Evolutionary conservation across 371 early-diverging fungal genomes (phyloP).

Genomic region (Thermomucor indicae-seudaticae): DNA sequence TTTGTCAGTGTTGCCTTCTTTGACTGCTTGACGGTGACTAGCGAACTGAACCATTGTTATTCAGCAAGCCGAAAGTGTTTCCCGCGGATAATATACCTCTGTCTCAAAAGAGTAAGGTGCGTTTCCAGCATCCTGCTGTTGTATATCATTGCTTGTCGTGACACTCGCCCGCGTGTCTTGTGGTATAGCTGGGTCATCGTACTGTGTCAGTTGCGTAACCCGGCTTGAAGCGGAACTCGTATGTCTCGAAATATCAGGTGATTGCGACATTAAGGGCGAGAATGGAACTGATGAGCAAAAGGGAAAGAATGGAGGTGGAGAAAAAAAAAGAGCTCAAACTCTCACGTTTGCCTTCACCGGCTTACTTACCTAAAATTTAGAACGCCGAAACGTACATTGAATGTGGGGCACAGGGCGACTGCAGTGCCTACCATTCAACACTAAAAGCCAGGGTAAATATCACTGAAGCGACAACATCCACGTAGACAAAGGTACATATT

Average conservation of each 20-base stretch:
- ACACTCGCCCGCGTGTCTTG: not conserved
- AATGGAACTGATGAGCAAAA: too few relatives aligned
- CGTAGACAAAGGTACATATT: too few relatives aligned
- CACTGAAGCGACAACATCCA: too few relatives aligned
- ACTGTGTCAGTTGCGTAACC: not conserved
- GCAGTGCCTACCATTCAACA: too few relatives aligned
- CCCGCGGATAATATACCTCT: not conserved
- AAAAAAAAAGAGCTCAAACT: too few relatives aligned
- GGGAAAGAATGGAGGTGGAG: too few relatives aligned
- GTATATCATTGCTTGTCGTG: too few relatives aligned
- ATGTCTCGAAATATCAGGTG: not conserved
- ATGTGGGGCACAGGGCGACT: too few relatives aligned
- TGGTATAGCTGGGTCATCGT: not conserved
- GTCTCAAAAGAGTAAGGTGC: not conserved
- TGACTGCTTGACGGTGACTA: conserved; percentile 7
- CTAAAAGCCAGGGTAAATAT: too few relatives aligned
- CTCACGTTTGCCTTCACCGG: too few relatives aligned
- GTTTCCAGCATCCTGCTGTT: not conserved
- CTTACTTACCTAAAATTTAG: too few relatives aligned
- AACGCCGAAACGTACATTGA: too few relatives aligned
- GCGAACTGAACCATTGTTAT: conserved; percentile 6
- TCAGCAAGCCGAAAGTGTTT: not conserved
- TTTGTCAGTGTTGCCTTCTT: conserved; percentile 14
- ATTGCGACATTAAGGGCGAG: not conserved
- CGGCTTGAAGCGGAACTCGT: not conserved